Evolutionary conservation across 768 basidiomycete species (phyloP), one percentile per base, ranked within the genome.

Genomic region (Hortiboletus flavorubellus): DNA sequence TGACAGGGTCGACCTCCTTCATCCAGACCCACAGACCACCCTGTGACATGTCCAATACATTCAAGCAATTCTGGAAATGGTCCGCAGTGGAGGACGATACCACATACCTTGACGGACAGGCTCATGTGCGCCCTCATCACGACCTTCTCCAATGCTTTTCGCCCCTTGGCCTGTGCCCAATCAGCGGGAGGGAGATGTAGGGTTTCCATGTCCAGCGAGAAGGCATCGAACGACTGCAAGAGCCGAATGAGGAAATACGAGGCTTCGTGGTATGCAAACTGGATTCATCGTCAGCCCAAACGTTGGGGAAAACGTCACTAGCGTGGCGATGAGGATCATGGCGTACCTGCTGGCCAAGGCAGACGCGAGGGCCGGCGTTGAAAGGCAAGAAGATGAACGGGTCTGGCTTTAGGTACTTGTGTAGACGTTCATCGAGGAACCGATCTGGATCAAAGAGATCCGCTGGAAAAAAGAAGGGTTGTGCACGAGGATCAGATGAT

Each of bases 311-410:
- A 18, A 18, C 18, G n/a, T 40, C 14, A 15, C 23, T 14, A 53
- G 39, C 21, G 16, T 21, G 39, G 11, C 18, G 4, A 5, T 26
- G 8, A 33, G 37, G 14, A 41, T 26, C 45, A 31, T 15, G 4
- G 23, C 52, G 18, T 49, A 72, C 68, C 67, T 78, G 77, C 58
- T 79, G 77, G 0, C 79, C 85, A 9, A 85, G 74, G 52, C 85
- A 86, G 56, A 84, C 82, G 10, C 86, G 74, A 6, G 85, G 86
- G 1, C 83, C 86, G 1, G 83, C 84, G 54, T 85, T 85, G 72
- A 87, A 87, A 0, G 86, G 85, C 6, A 82, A 69, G 67, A 87
- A 87, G 56, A 89, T 87, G 73, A 80, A 85, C 1, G 85, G 84
- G 56, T 86, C 86, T 2, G 77, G 75, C 0, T 72, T 73, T 18